These are phyloP conservation scores for Isatis lusitanica DNA, from an alignment of 441 rosid genomes.

Conservation along the genomic window DNA sequence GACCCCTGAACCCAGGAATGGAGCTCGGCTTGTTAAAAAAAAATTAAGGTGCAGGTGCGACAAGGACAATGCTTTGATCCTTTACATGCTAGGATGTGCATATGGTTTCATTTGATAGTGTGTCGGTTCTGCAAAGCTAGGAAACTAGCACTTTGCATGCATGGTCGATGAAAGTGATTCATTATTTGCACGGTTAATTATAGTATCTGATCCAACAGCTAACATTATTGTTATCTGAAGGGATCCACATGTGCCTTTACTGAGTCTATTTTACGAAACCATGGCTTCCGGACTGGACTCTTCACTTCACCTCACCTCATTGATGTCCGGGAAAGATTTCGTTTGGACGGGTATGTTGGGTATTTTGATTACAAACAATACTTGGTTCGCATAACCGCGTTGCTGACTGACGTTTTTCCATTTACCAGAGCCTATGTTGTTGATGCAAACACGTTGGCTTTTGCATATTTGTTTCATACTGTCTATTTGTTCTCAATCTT, in stretches of 20 bases:
- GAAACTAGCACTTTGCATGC: neutral
- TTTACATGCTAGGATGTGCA: neutral
- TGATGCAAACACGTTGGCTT: neutral
- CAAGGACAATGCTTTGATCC: constrained; percentile 5
- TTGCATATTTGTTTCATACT: neutral
- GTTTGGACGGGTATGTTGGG: constrained; percentile 74
- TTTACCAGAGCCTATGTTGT: neutral
- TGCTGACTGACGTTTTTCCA: neutral
- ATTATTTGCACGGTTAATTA: neutral
- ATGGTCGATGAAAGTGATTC: constrained; percentile 4
- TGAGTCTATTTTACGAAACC: constrained; percentile 83
- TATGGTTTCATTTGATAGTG: neutral
- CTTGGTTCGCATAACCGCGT: neutral
- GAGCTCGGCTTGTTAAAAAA: neutral
- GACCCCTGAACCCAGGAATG: neutral
- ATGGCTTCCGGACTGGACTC: constrained; percentile 89
- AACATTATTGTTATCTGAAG: constrained; percentile 39
- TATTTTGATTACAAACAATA: neutral
- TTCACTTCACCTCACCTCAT: constrained; percentile 98
- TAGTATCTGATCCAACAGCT: constrained; percentile 8
- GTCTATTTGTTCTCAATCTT: neutral
- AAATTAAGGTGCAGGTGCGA: constrained; percentile 20
- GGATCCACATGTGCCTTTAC: constrained; percentile 93
- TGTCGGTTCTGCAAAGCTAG: neutral
- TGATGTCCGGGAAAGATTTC: constrained; percentile 93